Evolutionary conservation across 2,329 filamentous ascomycete genomes (phyloP), one percentile per base, ranked within the genome.

Genomic region (Elsinoe necatrix): DNA sequence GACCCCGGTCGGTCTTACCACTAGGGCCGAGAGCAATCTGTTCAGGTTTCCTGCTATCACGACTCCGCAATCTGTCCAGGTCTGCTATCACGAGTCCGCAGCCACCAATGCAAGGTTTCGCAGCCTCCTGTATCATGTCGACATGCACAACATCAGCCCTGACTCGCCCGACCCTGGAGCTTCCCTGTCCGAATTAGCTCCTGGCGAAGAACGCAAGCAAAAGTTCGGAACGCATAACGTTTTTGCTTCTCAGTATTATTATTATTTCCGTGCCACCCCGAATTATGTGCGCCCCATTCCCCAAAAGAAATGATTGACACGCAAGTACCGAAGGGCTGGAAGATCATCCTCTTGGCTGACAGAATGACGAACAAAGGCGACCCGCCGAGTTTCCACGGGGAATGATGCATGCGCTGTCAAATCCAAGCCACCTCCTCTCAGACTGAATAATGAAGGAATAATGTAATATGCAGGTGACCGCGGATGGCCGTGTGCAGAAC

Each of bases 111-210:
- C 31, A 52, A 29, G 29, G 16, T 48, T 42, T 25, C 20, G 31
- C 48, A 52, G 48, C 48, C 48, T 35, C 48, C 16, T 39, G 48
- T 52, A 52, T 52, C 48, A 52, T 25, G 25, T 34, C 48, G 18
- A 39, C 29, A 52, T 52, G 48, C 48, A 52, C 34, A 52, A 52
- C 48, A 52, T 52, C 34, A 50, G 34, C 48, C 31, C 48, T 52
- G 48, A 52, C 48, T 52, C 29, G 34, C 48, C 31, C 11, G 20
- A 35, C 16, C 20, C 20, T 52, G 11, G 14, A 34, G 16, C 31
- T 35, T 37, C 48, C 48, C 48, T 34, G n/a, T 39, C 48, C 48
- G 48, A 52, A 52, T 21, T 52, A 52, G 48, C 48, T 25, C 31
- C 29, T n/a, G 14, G 34, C 9, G 9, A n/a, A n/a, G 29, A 52